Conservation (phyloP, 2,329 filamentous ascomycete species). For the Colletotrichum sp. region DNA sequence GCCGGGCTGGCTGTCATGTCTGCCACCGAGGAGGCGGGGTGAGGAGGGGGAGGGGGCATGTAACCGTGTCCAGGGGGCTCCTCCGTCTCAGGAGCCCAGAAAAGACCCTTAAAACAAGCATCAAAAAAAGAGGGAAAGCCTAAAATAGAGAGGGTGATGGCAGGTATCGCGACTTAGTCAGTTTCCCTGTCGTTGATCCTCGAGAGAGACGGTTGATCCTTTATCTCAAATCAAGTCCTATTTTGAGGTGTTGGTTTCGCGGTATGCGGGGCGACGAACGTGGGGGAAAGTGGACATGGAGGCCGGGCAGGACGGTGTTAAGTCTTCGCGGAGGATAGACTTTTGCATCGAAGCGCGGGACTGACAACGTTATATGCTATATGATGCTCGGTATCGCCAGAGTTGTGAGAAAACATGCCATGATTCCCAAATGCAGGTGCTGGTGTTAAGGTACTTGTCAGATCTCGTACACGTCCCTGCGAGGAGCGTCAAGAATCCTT, state of each 20-base stretch:
- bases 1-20: not conserved
- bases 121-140: not conserved
- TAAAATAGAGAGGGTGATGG: not conserved
- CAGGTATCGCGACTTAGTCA: not conserved
- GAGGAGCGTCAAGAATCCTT: not conserved
- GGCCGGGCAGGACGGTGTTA: not conserved
- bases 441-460: not conserved
- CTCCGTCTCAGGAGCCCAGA: not conserved
- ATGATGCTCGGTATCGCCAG: not conserved
- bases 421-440: not conserved
- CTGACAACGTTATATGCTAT: not conserved
- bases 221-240: not conserved
- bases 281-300: not conserved
- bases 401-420: not conserved
- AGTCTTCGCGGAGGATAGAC: not conserved
- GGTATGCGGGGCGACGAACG: not conserved
- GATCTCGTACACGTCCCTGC: fast-evolving
- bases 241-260: not conserved
- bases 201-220: not conserved
- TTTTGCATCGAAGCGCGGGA: not conserved
- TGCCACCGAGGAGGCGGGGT: not conserved
- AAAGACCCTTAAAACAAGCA: not conserved
- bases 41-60: not conserved
- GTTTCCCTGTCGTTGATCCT: not conserved
- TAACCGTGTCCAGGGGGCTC: not conserved